Evolutionary conservation across 148 eudicot genomes (phyloP), one percentile per base, ranked within the genome.

Genomic region (Polygonum aviculare): DNA sequence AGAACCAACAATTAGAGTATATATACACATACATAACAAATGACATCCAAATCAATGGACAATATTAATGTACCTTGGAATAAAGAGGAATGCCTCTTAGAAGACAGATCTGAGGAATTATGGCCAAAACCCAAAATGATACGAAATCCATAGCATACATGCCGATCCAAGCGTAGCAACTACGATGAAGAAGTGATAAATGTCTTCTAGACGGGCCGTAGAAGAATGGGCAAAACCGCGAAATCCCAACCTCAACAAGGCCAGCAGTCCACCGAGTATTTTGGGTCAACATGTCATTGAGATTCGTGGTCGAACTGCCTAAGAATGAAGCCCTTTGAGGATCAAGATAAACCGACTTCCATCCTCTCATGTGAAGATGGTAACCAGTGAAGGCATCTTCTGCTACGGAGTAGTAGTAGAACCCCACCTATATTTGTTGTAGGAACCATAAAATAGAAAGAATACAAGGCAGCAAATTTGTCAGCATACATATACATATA

Each of bases 371-470:
- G 59, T 87, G 88, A 39, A 90, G 77, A 0, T 51, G 40, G 3
- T 81, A 69, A 0, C 90, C 84, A 11, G 98, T 93, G 73, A 89
- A 84, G 70, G 72, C 75, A 44, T 90, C 95, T 72, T 93, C 98
- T 18, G 69, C 82, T 44, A 90, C 80, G 9, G 87, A 70, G 5
- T 73, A 36, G 31, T 89, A 90, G 67, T 78, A 59, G 81, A 85
- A 93, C 8, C 97, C 97, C 19, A 86, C 81, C 95, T 89, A 81
- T 12, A 69, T 26, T 12, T 11, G 15, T 63, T 4, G 12, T 12
- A 35, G 10, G n/a, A 12, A 67, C 12, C 9, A 26, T 26, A 67
- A 31, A 16, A 67, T 8, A 33, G 36, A 35, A 33, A 35, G 41
- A 35, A 69, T 35, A 33, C n/a, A 69, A 33, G 1, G 2, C 2